Base-by-base conservation (phyloP, 345 rosid species). In the Clausena lansium region DNA sequence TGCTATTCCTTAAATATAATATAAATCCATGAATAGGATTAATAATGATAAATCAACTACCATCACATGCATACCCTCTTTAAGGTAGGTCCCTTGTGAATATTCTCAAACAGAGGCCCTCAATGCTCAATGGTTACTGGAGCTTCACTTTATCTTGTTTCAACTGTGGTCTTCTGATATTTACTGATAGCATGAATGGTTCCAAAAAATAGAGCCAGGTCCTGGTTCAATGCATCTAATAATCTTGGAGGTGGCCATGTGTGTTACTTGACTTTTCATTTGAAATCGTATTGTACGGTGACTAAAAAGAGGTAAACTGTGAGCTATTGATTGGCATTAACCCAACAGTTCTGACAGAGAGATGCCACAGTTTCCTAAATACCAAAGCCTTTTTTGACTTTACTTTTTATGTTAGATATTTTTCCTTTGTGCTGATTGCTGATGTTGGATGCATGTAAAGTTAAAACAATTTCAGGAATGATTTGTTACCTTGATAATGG, bases 281-380 rank as follows among this genome's bases (percentile, higher is more conserved):
- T 76, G 68, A 81, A 64, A 35, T 63, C 45, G n/a, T 27, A 41
- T 52, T 30, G 52, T 63, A 73, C 74, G 73, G 78, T 76, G 71
- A 67, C 70, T 71, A 63, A 39, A 33, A 41, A 55, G 38, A 68
- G 66, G 45, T 52, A 67, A 54, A 15, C 22, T 64, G 35, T 50
- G 67, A 77, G 59, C 81, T 74, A 47, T 77, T 80, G 69, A 79
- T 77, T 35, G 71, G 61, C 66, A 65, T 70, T 70, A 54, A 35
- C 61, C 66, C 52, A 25, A 7, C 36, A 36, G 36, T 66, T 79
- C 71, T 69, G 73, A 79, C 77, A 69, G 41, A 62, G 10, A 69
- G 64, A 62, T 59, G 63, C 77, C 61, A 57, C 67, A 74, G 75
- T 74, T 79, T 70, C 13, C 45, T 61, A 35, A 47, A 60, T 45